Base-by-base conservation (phyloP, 2,329 filamentous ascomycete genomes). In the Arthrobotrys conoides region DNA sequence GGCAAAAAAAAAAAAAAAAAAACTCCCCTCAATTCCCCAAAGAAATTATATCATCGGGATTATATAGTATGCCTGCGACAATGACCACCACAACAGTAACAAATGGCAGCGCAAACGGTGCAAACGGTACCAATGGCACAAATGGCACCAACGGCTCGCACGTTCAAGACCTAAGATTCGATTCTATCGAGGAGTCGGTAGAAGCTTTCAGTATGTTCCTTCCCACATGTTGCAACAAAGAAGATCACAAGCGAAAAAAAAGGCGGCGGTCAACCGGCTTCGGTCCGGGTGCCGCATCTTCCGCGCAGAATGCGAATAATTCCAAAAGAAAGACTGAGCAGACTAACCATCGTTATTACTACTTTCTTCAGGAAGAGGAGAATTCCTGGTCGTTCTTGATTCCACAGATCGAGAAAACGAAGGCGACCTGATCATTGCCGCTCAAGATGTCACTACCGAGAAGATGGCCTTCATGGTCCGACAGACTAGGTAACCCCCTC, bases 381-480 rank as follows among this genome's bases (percentile, higher is more conserved):
- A 98, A 84, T 98, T 98, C 88, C 91, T 99, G 84, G 90, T 99
- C 80, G 95, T 97, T 44, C 93, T 99, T 83, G 96, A 99, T 87
- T 92, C 93, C 82, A 90, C 93, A 80, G 90, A 91, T 80, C 94
- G 96, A 85, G 96, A 99, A 85, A 99, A 99, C 85, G 96, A 99
- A 88, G 96, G 94, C 85, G 96, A 99, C 86, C 90, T 99, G 61
- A 97, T 98, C 85, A 96, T 98, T 83, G 93, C 96, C 81, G 95
- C 94, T 80, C 87, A 93, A 81, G 89, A 92, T 83, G 87, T 97
- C 80, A 97, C 95, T 8, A 88, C 94, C 24, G 89, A 92, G 81
- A 95, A 98, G 86, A 96, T 97, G 91, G 93, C 94, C 82, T 99
- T 97, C 87, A 91, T 99, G 89, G 90, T 99, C 85, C 93, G 94